A percentile compares a stretch with the other conserved stretches of the same genome.
Evolutionary conservation across 352 stramenopile species (phyloP).

Genomic region (Albugo laibachii): DNA sequence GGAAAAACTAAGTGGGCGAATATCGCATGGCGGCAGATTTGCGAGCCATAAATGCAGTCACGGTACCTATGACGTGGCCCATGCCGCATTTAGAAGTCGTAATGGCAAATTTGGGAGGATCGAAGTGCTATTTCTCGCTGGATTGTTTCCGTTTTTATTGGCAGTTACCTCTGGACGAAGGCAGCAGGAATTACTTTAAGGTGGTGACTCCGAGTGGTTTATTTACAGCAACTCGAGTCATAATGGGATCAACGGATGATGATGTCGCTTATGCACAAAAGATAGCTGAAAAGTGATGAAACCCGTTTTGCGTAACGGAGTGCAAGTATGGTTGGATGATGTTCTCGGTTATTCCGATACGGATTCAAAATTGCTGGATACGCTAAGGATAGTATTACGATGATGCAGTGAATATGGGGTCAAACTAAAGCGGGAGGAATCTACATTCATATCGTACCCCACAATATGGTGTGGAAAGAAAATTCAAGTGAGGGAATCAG

Average conservation of each 20-base stretch:
- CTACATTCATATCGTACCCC: not conserved
- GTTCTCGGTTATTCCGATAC: not conserved
- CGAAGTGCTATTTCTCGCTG: slow-evolving; percentile 6
- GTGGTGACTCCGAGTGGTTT: slow-evolving; percentile 7
- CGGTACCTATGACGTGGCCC: slow-evolving; percentile 8
- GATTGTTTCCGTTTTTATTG: slow-evolving; percentile 12
- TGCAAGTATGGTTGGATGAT: slow-evolving; percentile 1
- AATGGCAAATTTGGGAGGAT: slow-evolving; percentile 5
- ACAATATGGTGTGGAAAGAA: not conserved
- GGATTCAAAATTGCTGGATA: not conserved
- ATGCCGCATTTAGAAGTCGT: slow-evolving; percentile 11
- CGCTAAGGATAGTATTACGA: not conserved
- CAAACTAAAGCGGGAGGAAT: not conserved
- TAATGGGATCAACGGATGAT: slow-evolving; percentile 10
- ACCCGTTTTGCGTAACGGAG: not conserved
- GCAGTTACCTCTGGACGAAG: slow-evolving; percentile 5
- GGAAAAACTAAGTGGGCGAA: slow-evolving; percentile 7
- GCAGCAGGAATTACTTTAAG: slow-evolving; percentile 6
- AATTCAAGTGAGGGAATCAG: too few relatives aligned
- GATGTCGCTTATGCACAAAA: slow-evolving; percentile 4
- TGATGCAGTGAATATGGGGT: slow-evolving; percentile 1
- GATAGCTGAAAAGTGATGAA: not conserved
- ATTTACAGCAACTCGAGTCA: slow-evolving; percentile 6
- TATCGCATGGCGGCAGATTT: slow-evolving; percentile 7
- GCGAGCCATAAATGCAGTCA: slow-evolving; percentile 7